These are phyloP conservation scores for Suhomyces coccinellae DNA, from an alignment of 1,139 yeast species.

Conservation along the genomic window DNA sequence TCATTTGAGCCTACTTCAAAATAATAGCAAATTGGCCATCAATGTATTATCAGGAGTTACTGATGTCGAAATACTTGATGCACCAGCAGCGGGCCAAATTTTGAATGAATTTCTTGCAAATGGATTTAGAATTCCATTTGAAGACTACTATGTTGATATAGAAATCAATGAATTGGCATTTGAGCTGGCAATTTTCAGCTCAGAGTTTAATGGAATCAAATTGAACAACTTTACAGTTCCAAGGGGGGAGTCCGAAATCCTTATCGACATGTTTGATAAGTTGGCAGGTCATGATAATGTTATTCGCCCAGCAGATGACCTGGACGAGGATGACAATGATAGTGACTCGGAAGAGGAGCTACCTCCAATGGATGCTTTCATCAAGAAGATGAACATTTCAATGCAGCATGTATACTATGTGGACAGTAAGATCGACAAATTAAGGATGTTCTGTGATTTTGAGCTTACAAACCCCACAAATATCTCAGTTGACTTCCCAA, in stretches of 20 bases:
- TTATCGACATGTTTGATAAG: background rate
- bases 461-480: slow-evolving; percentile 40
- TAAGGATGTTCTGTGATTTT: slow-evolving; percentile 31
- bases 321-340: background rate
- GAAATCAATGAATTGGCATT: slow-evolving; percentile 20
- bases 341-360: background rate
- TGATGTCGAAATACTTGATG: slow-evolving; percentile 18
- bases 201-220: slow-evolving; percentile 10
- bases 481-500: slow-evolving; percentile 24
- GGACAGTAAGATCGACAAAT: slow-evolving; percentile 22
- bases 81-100: slow-evolving; percentile 18
- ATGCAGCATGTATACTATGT: slow-evolving; percentile 26
- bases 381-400: slow-evolving; percentile 19
- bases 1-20: slow-evolving; percentile 10
- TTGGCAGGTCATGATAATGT: background rate
- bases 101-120: slow-evolving; percentile 16
- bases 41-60: slow-evolving; percentile 13
- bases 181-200: slow-evolving; percentile 11
- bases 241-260: background rate
- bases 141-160: slow-evolving; percentile 17
- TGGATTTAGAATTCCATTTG: slow-evolving; percentile 3
- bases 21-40: slow-evolving; percentile 11
- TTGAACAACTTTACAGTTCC: slow-evolving; percentile 6
- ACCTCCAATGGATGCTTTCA: slow-evolving; percentile 4
- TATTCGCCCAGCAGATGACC: background rate